Percentiles rank a stretch among this genome's conserved stretches.
phyloP scores from a whole-genome alignment of 306 rosid genomes.

The Trichosanthes cucumerina region DNA sequence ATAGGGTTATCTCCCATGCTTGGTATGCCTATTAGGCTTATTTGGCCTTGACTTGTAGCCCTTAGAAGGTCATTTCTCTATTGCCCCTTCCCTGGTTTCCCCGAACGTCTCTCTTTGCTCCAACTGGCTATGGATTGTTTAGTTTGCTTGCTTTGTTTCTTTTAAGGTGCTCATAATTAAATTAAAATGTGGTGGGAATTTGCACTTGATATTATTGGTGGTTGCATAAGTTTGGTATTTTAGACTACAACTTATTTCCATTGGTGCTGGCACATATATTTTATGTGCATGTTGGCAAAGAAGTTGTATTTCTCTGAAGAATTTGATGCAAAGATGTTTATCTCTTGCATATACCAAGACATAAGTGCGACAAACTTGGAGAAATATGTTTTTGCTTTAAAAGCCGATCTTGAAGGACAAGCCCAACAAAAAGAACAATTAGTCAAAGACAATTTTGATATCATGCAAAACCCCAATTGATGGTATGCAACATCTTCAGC shows the following conservation, averaged over 20 bases:
- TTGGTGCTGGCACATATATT: constrained; percentile 19
- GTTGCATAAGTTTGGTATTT: constrained; percentile 7
- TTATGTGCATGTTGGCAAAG: constrained; percentile 47
- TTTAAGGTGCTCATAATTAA: background rate
- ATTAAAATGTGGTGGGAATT: background rate
- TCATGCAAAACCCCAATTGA: constrained; percentile 98
- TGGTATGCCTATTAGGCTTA: background rate
- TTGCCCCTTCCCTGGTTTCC: background rate
- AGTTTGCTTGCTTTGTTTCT: background rate
- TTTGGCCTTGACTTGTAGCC: background rate
- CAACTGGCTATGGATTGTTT: background rate
- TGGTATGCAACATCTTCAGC: constrained; percentile 39
- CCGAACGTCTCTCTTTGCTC: background rate
- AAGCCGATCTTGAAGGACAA: constrained; percentile 83
- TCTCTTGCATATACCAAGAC: constrained; percentile 71
- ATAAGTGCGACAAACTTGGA: constrained; percentile 81
- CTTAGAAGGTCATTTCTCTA: background rate
- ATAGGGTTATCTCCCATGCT: background rate
- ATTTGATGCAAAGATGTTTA: constrained; percentile 79
- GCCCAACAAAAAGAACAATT: constrained; percentile 84
- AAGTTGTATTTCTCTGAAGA: constrained; percentile 87
- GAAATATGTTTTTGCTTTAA: constrained; percentile 71
- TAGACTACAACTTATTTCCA: constrained; percentile 7
- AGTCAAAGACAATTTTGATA: constrained; percentile 97
- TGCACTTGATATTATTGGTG: background rate